phyloP scores from a whole-genome alignment of 208 protist species.

The Leishmania arabica region DNA sequence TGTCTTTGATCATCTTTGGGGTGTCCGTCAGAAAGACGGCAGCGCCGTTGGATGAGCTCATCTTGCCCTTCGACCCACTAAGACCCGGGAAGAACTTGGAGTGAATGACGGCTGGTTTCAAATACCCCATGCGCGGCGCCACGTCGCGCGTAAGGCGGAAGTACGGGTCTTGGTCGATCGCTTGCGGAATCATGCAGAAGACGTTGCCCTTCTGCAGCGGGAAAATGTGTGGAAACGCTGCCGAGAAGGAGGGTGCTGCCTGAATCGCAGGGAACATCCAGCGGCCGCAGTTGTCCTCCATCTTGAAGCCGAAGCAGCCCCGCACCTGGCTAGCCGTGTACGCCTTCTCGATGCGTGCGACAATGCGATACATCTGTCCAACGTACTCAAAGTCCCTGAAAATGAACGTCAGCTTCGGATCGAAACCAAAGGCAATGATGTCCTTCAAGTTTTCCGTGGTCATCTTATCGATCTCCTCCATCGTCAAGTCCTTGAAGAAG shows the following conservation, averaged over 20 bases:
- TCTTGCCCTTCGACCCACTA: slow-evolving; percentile 97
- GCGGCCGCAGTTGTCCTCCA: slow-evolving; percentile 96
- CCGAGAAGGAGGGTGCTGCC: slow-evolving; percentile 97
- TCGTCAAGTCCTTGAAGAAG: slow-evolving; percentile 96
- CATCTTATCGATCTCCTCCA: slow-evolving; percentile 95
- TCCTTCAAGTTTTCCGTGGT: slow-evolving; percentile 98
- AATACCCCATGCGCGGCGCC: slow-evolving; percentile 93
- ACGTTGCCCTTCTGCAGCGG: slow-evolving; percentile 85
- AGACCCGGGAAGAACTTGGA: slow-evolving; percentile 99
- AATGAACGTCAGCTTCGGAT: slow-evolving; percentile 99
- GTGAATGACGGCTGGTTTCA: slow-evolving; percentile 98
- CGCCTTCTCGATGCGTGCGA: slow-evolving; percentile 95
- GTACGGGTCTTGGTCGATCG: slow-evolving; percentile 99
- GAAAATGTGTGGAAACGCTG: slow-evolving; percentile 98
- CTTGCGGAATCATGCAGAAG: slow-evolving; percentile 99
- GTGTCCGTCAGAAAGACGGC: slow-evolving; percentile 98
- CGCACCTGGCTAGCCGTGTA: slow-evolving; percentile 95
- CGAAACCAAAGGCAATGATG: slow-evolving; percentile 99
- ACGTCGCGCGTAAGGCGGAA: slow-evolving; percentile 99
- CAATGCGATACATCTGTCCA: slow-evolving; percentile 96
- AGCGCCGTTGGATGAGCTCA: slow-evolving; percentile 94
- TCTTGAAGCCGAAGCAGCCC: slow-evolving; percentile 97
- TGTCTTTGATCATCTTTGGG: slow-evolving; percentile 93
- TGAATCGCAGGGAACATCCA: slow-evolving; percentile 99
- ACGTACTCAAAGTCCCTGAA: slow-evolving; percentile 99